Evolutionary conservation across 768 basidiomycete genomes (phyloP).

Genomic region (Omphalotus guepiniiformis): DNA sequence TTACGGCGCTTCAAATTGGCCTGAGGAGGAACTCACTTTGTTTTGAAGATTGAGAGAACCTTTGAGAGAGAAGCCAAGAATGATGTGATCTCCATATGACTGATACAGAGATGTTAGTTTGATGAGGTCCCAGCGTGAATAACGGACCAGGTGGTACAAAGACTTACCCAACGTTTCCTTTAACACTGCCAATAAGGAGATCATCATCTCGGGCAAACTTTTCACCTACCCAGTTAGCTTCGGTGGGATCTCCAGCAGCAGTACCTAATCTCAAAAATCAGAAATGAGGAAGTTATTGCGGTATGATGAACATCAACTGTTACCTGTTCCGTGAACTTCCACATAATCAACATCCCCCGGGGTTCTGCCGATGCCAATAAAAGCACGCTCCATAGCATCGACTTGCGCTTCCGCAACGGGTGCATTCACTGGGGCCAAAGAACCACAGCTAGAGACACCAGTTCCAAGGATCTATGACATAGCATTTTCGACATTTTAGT

Average conservation of each 20-base stretch:
- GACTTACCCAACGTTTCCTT: constrained; percentile 42
- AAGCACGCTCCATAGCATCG: constrained; percentile 34
- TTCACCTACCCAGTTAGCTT: constrained; percentile 41
- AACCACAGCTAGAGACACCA: constrained; percentile 33
- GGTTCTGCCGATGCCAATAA: constrained; percentile 21
- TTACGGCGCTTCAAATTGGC: constrained; percentile 32
- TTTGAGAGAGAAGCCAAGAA: constrained; percentile 44
- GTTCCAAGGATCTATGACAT: constrained; percentile 34
- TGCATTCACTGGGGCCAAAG: constrained; percentile 30
- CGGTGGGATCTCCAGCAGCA: constrained; percentile 44
- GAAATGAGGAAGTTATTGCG: background rate
- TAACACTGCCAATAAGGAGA: constrained; percentile 38
- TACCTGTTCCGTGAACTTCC: constrained; percentile 48
- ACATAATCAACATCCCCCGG: constrained; percentile 43
- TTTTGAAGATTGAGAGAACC: constrained; percentile 35
- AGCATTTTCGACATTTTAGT: background rate
- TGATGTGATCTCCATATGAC: constrained; percentile 37
- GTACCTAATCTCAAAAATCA: constrained; percentile 24
- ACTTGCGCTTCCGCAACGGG: constrained; percentile 34
- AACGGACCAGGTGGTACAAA: background rate
- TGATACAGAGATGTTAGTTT: constrained; percentile 9
- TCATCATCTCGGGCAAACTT: constrained; percentile 12
- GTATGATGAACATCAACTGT: background rate
- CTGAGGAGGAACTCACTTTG: constrained; percentile 33
- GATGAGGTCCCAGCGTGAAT: background rate